Conservation (phyloP, 805 yeast genomes). For the Candida easanensis region DNA sequence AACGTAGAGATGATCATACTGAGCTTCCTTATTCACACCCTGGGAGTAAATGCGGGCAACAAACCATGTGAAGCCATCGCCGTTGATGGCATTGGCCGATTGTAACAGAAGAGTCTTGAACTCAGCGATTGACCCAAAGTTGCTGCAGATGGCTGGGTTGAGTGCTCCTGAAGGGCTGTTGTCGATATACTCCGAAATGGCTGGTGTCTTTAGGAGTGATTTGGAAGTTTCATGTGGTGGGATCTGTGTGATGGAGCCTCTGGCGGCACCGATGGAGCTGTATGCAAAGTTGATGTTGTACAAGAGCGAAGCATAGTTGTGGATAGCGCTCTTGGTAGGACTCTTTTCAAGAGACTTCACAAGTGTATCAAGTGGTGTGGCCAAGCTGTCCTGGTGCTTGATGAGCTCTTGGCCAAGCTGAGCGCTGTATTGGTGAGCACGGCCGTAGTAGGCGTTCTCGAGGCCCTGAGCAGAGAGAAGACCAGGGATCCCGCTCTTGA, state of each 20-base stretch:
- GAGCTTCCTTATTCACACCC: slow-evolving; percentile 2
- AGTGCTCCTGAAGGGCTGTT: slow-evolving; percentile 31
- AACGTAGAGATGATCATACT: slow-evolving; percentile 53
- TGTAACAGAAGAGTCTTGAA: slow-evolving; percentile 67
- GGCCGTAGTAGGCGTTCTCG: slow-evolving; percentile 48
- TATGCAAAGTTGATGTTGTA: slow-evolving; percentile 37
- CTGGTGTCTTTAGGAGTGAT: slow-evolving; percentile 47
- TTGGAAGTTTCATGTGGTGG: slow-evolving; percentile 3
- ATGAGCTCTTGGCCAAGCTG: slow-evolving; percentile 4
- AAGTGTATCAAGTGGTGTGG: slow-evolving; percentile 21
- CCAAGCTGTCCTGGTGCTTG: slow-evolving; percentile 1
- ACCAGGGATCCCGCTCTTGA: slow-evolving; percentile 44
- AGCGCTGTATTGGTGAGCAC: slow-evolving; percentile 36
- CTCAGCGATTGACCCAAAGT: slow-evolving; percentile 72
- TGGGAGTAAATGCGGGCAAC: slow-evolving; percentile 49
- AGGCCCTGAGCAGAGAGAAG: slow-evolving; percentile 45
- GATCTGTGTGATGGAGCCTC: slow-evolving; percentile 14
- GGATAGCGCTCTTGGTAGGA: slow-evolving; percentile 30
- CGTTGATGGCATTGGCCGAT: slow-evolving; percentile 70
- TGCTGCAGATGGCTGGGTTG: slow-evolving; percentile 26
- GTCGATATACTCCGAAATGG: slow-evolving; percentile 32
- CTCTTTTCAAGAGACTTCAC: slow-evolving; percentile 30
- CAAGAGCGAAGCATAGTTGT: slow-evolving; percentile 38
- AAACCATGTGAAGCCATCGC: slow-evolving; percentile 91
- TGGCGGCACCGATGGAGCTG: slow-evolving; percentile 31